Conservation (phyloP, 2,329 filamentous ascomycete species). For the Colletotrichum horii region DNA sequence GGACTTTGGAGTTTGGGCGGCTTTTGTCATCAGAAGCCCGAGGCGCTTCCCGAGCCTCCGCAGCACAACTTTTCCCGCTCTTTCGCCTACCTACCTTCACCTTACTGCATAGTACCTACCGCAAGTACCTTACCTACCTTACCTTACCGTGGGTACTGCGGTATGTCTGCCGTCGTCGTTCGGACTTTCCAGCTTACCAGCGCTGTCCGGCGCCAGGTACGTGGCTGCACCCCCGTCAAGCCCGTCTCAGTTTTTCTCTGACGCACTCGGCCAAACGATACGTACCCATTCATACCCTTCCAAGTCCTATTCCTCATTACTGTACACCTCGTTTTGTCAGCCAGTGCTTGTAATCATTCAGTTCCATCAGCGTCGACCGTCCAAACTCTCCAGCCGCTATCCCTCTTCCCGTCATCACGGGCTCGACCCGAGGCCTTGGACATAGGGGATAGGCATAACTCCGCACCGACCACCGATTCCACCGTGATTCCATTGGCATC, state of each 20-base stretch:
- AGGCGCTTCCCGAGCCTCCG: conserved; percentile 18
- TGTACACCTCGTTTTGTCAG: conserved; percentile 15
- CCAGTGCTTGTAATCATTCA: conserved; percentile 6
- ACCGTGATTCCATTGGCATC: not conserved
- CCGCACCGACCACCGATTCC: conserved; percentile 5
- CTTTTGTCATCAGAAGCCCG: conserved; percentile 21
- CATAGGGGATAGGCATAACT: conserved; percentile 16
- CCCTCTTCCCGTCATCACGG: not conserved
- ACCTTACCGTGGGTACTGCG: too few relatives aligned
- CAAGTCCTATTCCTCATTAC: not conserved
- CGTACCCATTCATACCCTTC: conserved; percentile 6
- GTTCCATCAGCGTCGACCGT: conserved; percentile 1
- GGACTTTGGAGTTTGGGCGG: conserved; percentile 16
- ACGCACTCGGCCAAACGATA: conserved; percentile 14
- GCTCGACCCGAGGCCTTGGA: not conserved
- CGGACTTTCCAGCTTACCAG: conserved; percentile 21
- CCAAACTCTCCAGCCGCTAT: not conserved
- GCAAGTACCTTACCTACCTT: not conserved
- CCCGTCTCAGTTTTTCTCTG: not conserved
- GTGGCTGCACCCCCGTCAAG: not conserved
- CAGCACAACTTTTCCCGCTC: not conserved
- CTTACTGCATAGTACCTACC: too few relatives aligned
- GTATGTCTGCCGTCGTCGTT: not conserved
- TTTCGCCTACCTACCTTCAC: not conserved
- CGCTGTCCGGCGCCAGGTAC: not conserved